Evolutionary conservation across 2,329 filamentous ascomycete species (phyloP).

Genomic region (Mycosphaerella arachidis): DNA sequence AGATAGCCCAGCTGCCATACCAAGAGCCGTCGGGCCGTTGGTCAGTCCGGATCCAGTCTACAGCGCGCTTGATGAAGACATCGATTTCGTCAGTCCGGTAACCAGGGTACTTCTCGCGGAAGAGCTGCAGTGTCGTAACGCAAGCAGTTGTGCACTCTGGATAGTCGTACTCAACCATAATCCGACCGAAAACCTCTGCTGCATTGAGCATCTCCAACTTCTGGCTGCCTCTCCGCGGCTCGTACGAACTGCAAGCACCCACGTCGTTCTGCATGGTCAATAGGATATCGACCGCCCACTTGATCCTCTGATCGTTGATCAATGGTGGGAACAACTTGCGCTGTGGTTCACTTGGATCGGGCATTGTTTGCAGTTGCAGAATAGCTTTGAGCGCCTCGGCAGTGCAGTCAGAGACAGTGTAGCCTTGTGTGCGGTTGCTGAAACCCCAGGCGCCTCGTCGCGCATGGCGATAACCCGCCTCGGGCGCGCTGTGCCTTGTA

Average conservation of each 20-base stretch:
- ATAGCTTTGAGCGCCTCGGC: constrained; percentile 85
- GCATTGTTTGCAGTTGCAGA: constrained; percentile 74
- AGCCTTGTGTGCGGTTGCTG: constrained; percentile 86
- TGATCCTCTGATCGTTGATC: constrained; percentile 71
- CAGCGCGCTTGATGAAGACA: constrained; percentile 65
- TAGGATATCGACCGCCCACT: constrained; percentile 84
- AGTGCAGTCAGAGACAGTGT: constrained; percentile 91
- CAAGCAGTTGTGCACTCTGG: constrained; percentile 96
- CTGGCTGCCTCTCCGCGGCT: constrained; percentile 71
- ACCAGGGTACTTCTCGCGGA: constrained; percentile 73
- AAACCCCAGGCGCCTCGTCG: constrained; percentile 96
- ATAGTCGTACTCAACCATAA: constrained; percentile 99
- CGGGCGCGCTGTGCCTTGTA: constrained; percentile 26
- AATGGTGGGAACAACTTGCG: constrained; percentile 58
- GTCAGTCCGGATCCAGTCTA: constrained; percentile 74
- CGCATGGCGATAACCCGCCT: constrained; percentile 67
- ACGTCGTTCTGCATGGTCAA: constrained; percentile 84
- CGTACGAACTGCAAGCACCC: constrained; percentile 87
- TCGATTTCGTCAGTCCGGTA: constrained; percentile 75
- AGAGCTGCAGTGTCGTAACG: constrained; percentile 79
- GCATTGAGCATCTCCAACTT: constrained; percentile 84
- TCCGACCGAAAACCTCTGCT: constrained; percentile 90
- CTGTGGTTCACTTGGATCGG: constrained; percentile 40
- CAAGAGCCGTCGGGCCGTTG: constrained; percentile 83
- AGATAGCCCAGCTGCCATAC: constrained; percentile 98